Base-by-base conservation (phyloP, 495 filamentous ascomycete species). In the Rostrohypoxylon terebratum region DNA sequence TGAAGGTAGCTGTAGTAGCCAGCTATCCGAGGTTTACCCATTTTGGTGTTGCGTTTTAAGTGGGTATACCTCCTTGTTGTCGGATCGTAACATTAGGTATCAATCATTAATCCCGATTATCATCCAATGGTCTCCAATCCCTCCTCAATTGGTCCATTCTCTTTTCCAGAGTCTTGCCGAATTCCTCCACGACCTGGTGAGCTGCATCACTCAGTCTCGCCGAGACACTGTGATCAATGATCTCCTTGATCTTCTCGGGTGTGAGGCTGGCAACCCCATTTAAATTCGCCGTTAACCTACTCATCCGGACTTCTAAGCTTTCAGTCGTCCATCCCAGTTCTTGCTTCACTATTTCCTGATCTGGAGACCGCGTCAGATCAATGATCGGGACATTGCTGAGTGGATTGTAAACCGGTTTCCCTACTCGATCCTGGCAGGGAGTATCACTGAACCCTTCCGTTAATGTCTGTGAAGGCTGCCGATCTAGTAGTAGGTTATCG, bases 311-410 rank as follows among this genome's bases (percentile, higher is more conserved):
- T 40, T 40, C 14, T 20, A n/a, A 23, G 18, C 23, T 38, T 59
- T 44, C 42, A 13, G 42, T 6, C 0, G n/a, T 18, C 13, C 51
- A 18, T 42, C 23, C 34, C 7, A 5, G 14, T 36, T 38, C 51
- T 28, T n/a, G 40, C 16, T 66, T 58, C 10, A 48, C 53, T 25
- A 9, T 1, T 8, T 36, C 53, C 5, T 33, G 14, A 36, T 51
- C 36, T 13, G 51, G 62, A 34, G 50, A 57, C 10, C 31, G 51
- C 25, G 62, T 65, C 1, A 65, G 38, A 25, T 65, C 62, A 13
- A 65, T 65, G 50, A 55, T 42, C 20, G 36, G 62, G 28, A 57
- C 21, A 9, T 55, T 13, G 14, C 62, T 8, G 8, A 44, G 14
- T 28, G 62, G 23, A 47, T n/a, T 57, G 25, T 31, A 25, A 16